Evolutionary conservation across 2,329 filamentous ascomycete species (phyloP).

Genomic region (Calycina marina): DNA sequence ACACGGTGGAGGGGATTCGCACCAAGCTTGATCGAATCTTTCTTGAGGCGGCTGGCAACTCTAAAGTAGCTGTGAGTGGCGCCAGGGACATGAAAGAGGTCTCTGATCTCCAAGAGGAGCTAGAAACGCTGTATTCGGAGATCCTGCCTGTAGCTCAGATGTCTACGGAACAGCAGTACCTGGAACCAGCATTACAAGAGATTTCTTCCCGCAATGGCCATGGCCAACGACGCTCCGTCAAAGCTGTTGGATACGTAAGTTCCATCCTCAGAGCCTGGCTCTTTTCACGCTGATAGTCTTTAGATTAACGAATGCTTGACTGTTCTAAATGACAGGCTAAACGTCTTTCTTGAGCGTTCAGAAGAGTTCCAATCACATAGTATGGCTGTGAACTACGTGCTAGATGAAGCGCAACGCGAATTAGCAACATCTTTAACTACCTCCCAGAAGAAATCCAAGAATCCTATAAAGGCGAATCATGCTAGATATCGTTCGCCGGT

Average conservation of each 20-base stretch:
- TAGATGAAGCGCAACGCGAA: constrained; percentile 31
- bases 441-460: constrained; percentile 2
- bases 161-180: constrained; percentile 52
- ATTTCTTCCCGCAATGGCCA: constrained; percentile 30
- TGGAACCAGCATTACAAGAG: constrained; percentile 41
- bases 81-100: constrained; percentile 28
- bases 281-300: constrained; percentile 1
- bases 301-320: constrained; percentile 38
- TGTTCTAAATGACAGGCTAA: constrained; percentile 34
- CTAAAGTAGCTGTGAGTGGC: no score
- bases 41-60: constrained; percentile 35
- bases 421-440: constrained; percentile 14
- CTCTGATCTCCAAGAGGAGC: constrained; percentile 41
- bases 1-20: constrained; percentile 38
- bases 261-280: background rate
- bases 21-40: constrained; percentile 41
- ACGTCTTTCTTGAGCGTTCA: constrained; percentile 27
- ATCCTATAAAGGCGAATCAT: constrained; percentile 11
- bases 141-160: constrained; percentile 57
- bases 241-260: constrained; percentile 35
- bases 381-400: constrained; percentile 24
- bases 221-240: constrained; percentile 29
- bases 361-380: constrained; percentile 33
- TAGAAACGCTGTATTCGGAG: constrained; percentile 56
- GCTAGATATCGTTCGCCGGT: no score